Conservation (phyloP, 2,329 filamentous ascomycete genomes). For the Paramyrothecium roridum region DNA sequence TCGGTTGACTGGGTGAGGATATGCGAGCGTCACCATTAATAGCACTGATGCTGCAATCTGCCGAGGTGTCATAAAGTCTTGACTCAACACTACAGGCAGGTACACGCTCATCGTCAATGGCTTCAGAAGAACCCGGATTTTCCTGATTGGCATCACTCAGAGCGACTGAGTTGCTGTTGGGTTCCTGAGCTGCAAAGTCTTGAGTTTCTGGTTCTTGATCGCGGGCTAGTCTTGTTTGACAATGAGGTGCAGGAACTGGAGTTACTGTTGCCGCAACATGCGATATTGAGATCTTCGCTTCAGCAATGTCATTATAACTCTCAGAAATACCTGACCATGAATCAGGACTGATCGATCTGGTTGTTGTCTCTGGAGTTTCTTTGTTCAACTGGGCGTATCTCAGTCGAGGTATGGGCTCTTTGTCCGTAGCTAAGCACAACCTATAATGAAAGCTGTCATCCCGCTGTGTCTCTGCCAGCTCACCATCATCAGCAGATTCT, state of each 20-base stretch:
- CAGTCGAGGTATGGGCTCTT: not conserved
- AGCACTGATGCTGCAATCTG: no score
- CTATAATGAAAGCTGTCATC: constrained; percentile 30
- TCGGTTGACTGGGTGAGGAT: no score
- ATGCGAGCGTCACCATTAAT: no score
- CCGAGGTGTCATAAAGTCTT: no score
- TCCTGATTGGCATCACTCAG: no score
- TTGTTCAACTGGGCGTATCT: not conserved
- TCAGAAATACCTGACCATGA: not conserved
- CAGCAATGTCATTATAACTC: not conserved
- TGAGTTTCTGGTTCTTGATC: no score
- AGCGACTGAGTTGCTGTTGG: no score
- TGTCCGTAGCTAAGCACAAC: constrained; percentile 1
- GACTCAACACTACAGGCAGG: no score
- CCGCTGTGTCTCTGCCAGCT: constrained; percentile 19
- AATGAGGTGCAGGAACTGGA: not conserved
- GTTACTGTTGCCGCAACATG: not conserved
- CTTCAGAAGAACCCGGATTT: no score
- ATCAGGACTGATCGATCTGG: not conserved
- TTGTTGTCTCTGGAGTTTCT: not conserved
- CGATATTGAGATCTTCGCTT: not conserved
- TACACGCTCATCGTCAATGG: no score
- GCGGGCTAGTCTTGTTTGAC: no score
- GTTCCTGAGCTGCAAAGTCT: no score
- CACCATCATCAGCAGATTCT: not conserved